Conservation (phyloP, 2,329 filamentous ascomycete genomes). For the Neonectria hederae region DNA sequence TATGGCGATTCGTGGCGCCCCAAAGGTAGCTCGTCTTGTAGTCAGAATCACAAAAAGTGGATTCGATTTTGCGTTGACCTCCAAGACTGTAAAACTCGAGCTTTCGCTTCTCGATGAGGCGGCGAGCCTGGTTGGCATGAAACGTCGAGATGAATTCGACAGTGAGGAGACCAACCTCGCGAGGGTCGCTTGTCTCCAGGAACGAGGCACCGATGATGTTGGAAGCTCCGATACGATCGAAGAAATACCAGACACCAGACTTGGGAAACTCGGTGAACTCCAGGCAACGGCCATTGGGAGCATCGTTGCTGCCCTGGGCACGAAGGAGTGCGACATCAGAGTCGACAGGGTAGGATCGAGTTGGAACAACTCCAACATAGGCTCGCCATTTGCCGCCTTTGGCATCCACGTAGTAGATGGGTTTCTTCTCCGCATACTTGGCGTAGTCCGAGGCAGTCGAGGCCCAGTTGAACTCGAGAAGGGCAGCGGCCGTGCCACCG, state of each 20-base stretch:
- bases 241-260: conserved; percentile 32
- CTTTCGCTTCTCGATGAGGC: not conserved
- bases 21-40: not conserved
- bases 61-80: not conserved
- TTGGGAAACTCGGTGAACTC: conserved; percentile 31
- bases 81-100: conserved; percentile 1
- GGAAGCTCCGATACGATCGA: conserved; percentile 22
- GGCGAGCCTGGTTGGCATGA: conserved; percentile 2
- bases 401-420: conserved; percentile 3
- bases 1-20: not conserved
- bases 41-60: not conserved
- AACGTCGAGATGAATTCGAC: conserved; percentile 36
- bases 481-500: not conserved
- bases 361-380: not conserved
- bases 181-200: fast-evolving
- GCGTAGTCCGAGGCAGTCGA: not conserved
- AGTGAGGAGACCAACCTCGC: conserved; percentile 6
- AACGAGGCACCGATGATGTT: conserved; percentile 24
- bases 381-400: not conserved
- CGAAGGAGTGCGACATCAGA: not conserved
- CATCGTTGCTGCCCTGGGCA: not conserved
- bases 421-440: fast-evolving
- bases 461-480: conserved; percentile 36
- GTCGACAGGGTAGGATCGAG: not conserved
- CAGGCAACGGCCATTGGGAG: conserved; percentile 24